phyloP scores from a whole-genome alignment of 2,329 filamentous ascomycete species.

The Hypoxylon sp. region DNA sequence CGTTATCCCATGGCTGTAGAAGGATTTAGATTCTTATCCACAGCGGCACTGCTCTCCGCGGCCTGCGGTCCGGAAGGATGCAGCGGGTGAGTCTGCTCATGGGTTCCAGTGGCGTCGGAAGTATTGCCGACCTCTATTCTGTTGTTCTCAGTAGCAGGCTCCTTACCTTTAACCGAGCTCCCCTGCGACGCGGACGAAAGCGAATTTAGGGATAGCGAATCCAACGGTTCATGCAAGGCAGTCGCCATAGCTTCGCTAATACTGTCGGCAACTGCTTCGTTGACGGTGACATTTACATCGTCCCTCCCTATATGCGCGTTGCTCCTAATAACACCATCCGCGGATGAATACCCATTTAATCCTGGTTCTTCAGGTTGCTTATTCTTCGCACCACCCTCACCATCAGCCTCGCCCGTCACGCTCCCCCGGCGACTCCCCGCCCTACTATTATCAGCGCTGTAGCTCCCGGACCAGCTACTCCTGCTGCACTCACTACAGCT shows the following conservation, averaged over 20 bases:
- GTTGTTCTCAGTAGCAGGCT: constrained; percentile 36
- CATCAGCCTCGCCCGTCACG: constrained; percentile 28
- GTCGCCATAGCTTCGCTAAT: constrained; percentile 54
- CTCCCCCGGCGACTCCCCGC: constrained; percentile 43
- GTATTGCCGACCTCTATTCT: constrained; percentile 38
- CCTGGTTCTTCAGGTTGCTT: constrained; percentile 32
- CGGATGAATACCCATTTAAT: constrained; percentile 33
- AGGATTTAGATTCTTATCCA: constrained; percentile 6
- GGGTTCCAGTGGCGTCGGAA: not conserved
- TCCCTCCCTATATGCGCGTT: not conserved
- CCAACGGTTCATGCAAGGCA: constrained; percentile 43
- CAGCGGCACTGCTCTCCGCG: not conserved
- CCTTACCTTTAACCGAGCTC: constrained; percentile 48
- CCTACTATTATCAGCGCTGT: constrained; percentile 42
- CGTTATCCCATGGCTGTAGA: constrained; percentile 10
- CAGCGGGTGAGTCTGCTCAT: not conserved
- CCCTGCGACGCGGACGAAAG: constrained; percentile 20
- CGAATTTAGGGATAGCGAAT: constrained; percentile 30
- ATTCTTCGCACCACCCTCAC: constrained; percentile 15
- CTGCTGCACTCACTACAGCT: constrained; percentile 51
- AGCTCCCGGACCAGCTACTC: constrained; percentile 49
- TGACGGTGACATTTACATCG: constrained; percentile 43
- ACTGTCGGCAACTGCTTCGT: constrained; percentile 50
- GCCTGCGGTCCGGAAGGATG: not conserved
- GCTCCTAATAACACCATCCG: constrained; percentile 19